These are phyloP conservation scores for Leucocoprinus birnbaumii DNA, from an alignment of 768 basidiomycete species.

Conservation along the genomic window DNA sequence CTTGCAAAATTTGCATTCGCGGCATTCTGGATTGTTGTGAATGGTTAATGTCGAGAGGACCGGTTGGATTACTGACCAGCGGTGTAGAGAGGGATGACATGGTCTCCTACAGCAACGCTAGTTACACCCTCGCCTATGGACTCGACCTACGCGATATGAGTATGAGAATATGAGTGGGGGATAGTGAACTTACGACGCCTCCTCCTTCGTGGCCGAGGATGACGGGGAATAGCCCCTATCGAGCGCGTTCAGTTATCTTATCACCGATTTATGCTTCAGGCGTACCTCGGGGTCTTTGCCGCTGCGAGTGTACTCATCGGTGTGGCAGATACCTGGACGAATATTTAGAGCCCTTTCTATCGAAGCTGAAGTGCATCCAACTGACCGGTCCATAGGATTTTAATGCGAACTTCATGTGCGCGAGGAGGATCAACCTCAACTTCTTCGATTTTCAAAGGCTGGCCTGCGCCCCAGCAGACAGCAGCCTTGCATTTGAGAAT, in stretches of 20 bases:
- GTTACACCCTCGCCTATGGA: slow-evolving; percentile 97
- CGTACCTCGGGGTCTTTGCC: slow-evolving; percentile 92
- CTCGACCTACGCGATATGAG: slow-evolving; percentile 65
- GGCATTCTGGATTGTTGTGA: slow-evolving; percentile 58
- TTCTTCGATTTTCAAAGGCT: slow-evolving; percentile 83
- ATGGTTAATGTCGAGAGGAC: neutral
- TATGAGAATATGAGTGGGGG: neutral
- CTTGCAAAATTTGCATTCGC: slow-evolving; percentile 98
- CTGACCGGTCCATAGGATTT: slow-evolving; percentile 87
- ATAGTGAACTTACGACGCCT: slow-evolving; percentile 64
- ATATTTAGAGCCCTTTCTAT: neutral
- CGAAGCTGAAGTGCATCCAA: slow-evolving; percentile 5
- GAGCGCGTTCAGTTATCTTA: slow-evolving; percentile 7
- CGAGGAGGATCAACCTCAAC: slow-evolving; percentile 92
- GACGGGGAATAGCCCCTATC: slow-evolving; percentile 83
- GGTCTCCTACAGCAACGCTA: slow-evolving; percentile 74
- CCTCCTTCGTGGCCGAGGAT: slow-evolving; percentile 97
- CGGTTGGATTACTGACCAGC: slow-evolving; percentile 57
- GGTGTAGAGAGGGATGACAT: slow-evolving; percentile 96
- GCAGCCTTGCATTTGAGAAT: slow-evolving; percentile 87
- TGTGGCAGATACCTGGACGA: slow-evolving; percentile 84
- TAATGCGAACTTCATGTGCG: slow-evolving; percentile 90
- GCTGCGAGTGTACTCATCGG: slow-evolving; percentile 96
- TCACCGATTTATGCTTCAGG: neutral
- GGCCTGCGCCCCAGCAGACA: slow-evolving; percentile 92